Conservation (phyloP, 768 basidiomycete species). For the Sistotremastrum suecicum region DNA sequence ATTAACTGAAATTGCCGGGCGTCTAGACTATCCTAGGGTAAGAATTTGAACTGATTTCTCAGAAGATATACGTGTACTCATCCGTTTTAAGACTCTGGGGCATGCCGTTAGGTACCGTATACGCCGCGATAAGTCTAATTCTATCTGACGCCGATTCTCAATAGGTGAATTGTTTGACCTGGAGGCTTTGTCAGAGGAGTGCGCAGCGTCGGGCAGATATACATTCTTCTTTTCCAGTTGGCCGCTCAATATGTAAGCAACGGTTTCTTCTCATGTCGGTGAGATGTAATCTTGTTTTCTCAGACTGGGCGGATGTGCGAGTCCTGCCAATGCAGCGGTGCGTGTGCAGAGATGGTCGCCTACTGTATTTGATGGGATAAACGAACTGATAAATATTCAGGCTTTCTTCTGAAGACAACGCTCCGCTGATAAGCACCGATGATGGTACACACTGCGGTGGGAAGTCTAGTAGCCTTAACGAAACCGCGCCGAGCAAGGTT, state of each 20-base stretch:
- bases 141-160: background rate
- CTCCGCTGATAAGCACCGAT: too few species aligned
- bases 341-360: conserved; percentile 13
- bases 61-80: background rate
- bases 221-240: conserved; percentile 69
- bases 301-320: conserved; percentile 54
- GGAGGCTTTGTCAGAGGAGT: conserved; percentile 42
- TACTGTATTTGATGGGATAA: too few species aligned
- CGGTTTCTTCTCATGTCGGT: background rate
- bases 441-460: too few species aligned
- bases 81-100: conserved; percentile 40
- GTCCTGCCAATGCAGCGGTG: conserved; percentile 59
- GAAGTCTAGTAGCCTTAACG: too few species aligned
- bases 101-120: conserved; percentile 46
- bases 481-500: too few species aligned
- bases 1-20: background rate
- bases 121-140: background rate
- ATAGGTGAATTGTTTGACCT: conserved; percentile 61
- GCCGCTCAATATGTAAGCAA: conserved; percentile 54
- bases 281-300: conserved; percentile 3
- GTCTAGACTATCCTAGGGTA: conserved; percentile 45
- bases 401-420: too few species aligned
- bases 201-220: conserved; percentile 43
- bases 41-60: conserved; percentile 12
- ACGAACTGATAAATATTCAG: too few species aligned